These are phyloP conservation scores for Ailanthus altissimus DNA, from an alignment of 345 rosid genomes.

Conservation along the genomic window DNA sequence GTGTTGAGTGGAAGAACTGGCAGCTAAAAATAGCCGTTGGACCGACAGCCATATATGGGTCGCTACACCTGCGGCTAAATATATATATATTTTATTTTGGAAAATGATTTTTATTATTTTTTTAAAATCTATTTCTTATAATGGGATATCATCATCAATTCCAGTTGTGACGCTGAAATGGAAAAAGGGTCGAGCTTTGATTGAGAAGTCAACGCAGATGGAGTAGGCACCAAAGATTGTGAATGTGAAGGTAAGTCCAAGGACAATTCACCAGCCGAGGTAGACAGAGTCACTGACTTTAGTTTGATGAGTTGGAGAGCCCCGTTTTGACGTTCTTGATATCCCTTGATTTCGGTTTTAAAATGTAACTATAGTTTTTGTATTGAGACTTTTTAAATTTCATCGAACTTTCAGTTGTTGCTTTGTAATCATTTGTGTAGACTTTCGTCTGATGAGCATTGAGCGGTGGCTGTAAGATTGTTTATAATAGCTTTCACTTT, in stretches of 20 bases:
- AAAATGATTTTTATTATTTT: no score
- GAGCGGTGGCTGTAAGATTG: not conserved
- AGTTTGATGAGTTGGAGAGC: not conserved
- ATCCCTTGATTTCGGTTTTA: not conserved
- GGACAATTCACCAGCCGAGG: slow-evolving; percentile 67
- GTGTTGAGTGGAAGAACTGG: no score
- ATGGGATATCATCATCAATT: no score
- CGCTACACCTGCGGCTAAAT: no score
- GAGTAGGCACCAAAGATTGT: slow-evolving; percentile 60
- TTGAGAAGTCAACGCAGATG: slow-evolving; percentile 33
- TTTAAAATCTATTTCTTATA: no score
- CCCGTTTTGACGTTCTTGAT: not conserved
- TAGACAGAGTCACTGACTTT: slow-evolving; percentile 17
- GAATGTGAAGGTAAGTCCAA: slow-evolving; percentile 55
- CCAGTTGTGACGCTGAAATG: slow-evolving; percentile 40
- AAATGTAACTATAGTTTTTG: not conserved
- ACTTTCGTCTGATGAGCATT: not conserved
- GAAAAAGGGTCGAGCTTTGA: slow-evolving; percentile 32
- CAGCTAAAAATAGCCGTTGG: no score
- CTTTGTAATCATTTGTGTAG: not conserved
- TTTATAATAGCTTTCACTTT: not conserved
- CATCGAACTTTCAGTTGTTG: not conserved
- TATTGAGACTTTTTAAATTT: not conserved
- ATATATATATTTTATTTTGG: no score
- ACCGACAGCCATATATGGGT: no score